Conservation (phyloP, 768 basidiomycete species). For the Boletus tomentosulus region DNA sequence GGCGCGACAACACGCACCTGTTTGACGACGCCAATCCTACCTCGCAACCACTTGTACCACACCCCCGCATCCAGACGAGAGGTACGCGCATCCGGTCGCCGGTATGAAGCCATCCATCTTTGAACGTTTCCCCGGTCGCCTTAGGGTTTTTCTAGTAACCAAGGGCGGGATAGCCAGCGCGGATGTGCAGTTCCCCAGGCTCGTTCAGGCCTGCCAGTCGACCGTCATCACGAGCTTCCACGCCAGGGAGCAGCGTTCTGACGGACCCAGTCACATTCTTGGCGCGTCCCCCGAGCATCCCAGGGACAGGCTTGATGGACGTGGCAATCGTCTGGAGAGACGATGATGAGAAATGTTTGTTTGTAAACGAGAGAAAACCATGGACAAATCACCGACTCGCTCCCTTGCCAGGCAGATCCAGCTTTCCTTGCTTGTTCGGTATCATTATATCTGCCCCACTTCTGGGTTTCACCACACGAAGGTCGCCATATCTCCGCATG, state of each 20-base stretch:
- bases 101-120: constrained; percentile 69
- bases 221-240: constrained; percentile 64
- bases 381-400: too few relatives aligned
- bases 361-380: too few relatives aligned
- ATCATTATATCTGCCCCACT: neutral
- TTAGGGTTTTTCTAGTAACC: constrained; percentile 64
- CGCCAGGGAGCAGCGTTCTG: constrained; percentile 59
- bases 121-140: constrained; percentile 37
- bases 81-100: constrained; percentile 62
- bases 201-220: constrained; percentile 47
- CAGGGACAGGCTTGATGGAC: constrained; percentile 36
- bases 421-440: neutral
- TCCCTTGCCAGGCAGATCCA: too few relatives aligned
- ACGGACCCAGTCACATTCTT: constrained; percentile 40
- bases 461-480: neutral
- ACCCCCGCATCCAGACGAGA: too few relatives aligned
- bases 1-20: too few relatives aligned
- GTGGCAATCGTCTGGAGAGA: constrained; percentile 39
- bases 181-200: too few relatives aligned
- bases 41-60: too few relatives aligned
- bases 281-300: constrained; percentile 41
- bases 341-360: too few relatives aligned
- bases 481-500: constrained; percentile 1
- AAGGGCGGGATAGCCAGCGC: too few relatives aligned
- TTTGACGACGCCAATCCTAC: too few relatives aligned